Evolutionary conservation across 1,284 basidiomycete species (phyloP).

Genomic region (Sanghuangporus weigelae): DNA sequence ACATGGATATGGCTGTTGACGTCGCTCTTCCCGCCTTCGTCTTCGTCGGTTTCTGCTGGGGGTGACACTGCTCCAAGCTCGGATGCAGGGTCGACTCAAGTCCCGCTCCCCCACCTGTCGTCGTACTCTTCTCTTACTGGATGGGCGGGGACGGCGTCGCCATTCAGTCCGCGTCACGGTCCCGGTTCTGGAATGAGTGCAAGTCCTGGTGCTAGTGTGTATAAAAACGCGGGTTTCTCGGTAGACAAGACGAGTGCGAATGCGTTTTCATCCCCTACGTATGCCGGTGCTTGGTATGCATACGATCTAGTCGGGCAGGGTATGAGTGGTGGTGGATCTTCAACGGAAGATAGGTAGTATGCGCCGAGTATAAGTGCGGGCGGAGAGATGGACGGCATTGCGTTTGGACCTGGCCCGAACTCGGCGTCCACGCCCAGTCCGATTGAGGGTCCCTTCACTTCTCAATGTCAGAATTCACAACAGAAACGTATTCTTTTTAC

Average conservation of each 20-base stretch:
- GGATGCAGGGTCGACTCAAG: not conserved
- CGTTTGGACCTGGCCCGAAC: not conserved
- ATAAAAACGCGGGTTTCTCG: not conserved
- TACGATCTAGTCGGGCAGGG: not conserved
- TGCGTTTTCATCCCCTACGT: not conserved
- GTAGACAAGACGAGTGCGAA: not conserved
- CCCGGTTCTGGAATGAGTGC: not conserved
- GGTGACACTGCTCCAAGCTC: not conserved
- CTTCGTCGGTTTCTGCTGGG: not conserved
- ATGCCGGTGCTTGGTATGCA: not conserved
- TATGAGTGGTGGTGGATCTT: not conserved
- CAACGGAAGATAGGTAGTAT: not conserved
- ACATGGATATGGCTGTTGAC: not conserved
- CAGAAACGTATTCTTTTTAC: not conserved
- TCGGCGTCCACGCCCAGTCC: not conserved
- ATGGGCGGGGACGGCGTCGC: constrained; percentile 9
- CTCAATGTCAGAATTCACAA: not conserved
- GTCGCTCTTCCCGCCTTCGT: not conserved
- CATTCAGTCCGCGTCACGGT: not conserved
- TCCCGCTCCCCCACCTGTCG: constrained; percentile 4
- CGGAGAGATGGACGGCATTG: not conserved
- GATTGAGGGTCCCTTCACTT: not conserved
- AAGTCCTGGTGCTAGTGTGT: not conserved
- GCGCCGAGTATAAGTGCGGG: not conserved
- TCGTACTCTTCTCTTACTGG: constrained; percentile 15